Percentiles rank a stretch among this genome's conserved stretches.
Conservation (phyloP, 1,284 basidiomycete species). For the Hortiboletus rubellus region DNA sequence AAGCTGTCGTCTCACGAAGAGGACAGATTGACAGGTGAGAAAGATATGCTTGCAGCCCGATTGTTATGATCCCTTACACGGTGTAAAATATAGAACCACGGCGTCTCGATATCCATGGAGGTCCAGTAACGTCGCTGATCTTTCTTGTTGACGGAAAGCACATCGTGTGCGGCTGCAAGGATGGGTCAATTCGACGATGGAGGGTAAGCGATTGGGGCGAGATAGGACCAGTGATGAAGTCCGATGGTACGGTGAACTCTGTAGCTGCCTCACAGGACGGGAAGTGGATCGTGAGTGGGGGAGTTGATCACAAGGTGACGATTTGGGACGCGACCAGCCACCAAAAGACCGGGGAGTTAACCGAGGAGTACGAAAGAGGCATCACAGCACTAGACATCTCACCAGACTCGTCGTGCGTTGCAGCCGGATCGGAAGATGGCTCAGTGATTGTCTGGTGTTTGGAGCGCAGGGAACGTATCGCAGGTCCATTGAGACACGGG, state of each 20-base stretch:
- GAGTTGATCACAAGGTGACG: not conserved
- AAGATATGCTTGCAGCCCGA: not conserved
- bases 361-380: not conserved
- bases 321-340: slow-evolving; percentile 2
- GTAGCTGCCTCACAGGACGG: slow-evolving; percentile 11
- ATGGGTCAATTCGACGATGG: slow-evolving; percentile 9
- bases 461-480: not conserved
- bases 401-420: slow-evolving; percentile 9
- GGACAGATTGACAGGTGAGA: not conserved
- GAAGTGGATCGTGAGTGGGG: slow-evolving; percentile 8
- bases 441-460: slow-evolving; percentile 22
- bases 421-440: slow-evolving; percentile 5
- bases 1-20: not conserved
- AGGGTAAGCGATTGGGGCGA: not conserved
- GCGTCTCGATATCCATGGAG: not conserved
- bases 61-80: not conserved
- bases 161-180: not conserved
- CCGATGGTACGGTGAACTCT: not conserved
- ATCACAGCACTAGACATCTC: slow-evolving; percentile 9
- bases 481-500: not conserved
- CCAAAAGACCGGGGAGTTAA: not conserved
- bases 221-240: not conserved
- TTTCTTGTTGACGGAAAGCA: slow-evolving; percentile 10
- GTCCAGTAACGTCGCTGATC: slow-evolving; percentile 4
- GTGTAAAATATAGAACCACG: not conserved